These are phyloP conservation scores for Solanum ossicruentum DNA, from an alignment of 257 asterid genomes.

Conservation along the genomic window DNA sequence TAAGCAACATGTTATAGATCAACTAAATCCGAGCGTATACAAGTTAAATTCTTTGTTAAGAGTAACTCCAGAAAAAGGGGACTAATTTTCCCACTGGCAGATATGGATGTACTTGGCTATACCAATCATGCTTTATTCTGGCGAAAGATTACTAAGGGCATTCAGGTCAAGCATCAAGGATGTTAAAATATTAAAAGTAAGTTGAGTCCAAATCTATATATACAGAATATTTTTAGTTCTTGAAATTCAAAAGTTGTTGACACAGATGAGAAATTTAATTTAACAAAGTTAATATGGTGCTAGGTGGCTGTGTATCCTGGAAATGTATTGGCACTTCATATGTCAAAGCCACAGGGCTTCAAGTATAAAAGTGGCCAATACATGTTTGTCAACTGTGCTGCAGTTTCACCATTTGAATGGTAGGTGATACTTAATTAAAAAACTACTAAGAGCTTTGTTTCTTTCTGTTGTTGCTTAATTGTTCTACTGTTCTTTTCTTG, in stretches of 20 bases:
- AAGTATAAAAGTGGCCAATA: conserved; percentile 16
- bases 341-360: conserved; percentile 18
- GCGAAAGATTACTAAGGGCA: conserved; percentile 57
- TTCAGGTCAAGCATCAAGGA: conserved; percentile 63
- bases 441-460: background rate
- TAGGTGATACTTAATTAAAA: background rate
- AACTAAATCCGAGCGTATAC: background rate
- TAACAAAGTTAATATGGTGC: background rate
- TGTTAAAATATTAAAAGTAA: conserved; percentile 63
- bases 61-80: background rate
- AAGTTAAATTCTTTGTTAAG: background rate
- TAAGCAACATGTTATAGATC: background rate
- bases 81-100: conserved; percentile 17
- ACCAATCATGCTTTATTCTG: conserved; percentile 44
- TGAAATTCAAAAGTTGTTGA: background rate
- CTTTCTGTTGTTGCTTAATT: background rate
- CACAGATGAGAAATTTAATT: background rate
- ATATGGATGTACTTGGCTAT: conserved; percentile 78
- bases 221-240: background rate
- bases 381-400: conserved; percentile 15
- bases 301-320: conserved; percentile 14
- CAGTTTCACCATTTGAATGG: conserved; percentile 20
- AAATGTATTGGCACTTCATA: conserved; percentile 3
- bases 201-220: background rate
- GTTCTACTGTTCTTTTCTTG: background rate